A percentile compares a stretch with the other conserved stretches of the same genome.
phyloP scores from a whole-genome alignment of 2,329 filamentous ascomycete species.

The Escovopsis weberi region DNA sequence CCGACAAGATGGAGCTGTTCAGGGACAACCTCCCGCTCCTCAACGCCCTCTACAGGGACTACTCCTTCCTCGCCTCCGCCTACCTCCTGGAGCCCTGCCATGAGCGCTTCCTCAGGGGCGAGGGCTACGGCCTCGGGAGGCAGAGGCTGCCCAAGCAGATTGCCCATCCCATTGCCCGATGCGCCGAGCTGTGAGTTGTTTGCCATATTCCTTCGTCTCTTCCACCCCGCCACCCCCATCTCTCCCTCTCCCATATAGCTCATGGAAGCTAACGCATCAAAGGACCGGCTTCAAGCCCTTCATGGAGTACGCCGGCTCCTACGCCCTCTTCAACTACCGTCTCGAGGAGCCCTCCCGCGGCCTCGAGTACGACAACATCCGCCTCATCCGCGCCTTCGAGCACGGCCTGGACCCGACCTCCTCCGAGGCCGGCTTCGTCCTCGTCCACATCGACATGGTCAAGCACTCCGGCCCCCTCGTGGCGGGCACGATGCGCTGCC shows the following conservation, averaged over 20 bases:
- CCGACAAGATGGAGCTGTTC: slow-evolving; percentile 56
- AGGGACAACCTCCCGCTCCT: slow-evolving; percentile 60
- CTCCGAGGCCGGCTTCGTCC: slow-evolving; percentile 90
- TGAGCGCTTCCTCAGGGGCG: slow-evolving; percentile 53
- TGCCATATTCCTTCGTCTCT: neutral
- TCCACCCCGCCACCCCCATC: too few species aligned
- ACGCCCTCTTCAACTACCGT: slow-evolving; percentile 55
- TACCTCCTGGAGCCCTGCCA: slow-evolving; percentile 90
- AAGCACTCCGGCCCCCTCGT: slow-evolving; percentile 69
- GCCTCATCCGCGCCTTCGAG: slow-evolving; percentile 83
- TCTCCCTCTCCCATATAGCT: neutral
- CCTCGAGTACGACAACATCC: slow-evolving; percentile 52
- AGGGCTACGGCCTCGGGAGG: slow-evolving; percentile 64
- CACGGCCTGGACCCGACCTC: slow-evolving; percentile 72
- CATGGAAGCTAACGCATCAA: neutral
- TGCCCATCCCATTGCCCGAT: slow-evolving; percentile 67
- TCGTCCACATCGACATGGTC: slow-evolving; percentile 94
- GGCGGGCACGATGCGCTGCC: slow-evolving; percentile 51
- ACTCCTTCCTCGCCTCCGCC: slow-evolving; percentile 77
- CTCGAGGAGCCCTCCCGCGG: slow-evolving; percentile 40
- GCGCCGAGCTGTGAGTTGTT: slow-evolving; percentile 67
- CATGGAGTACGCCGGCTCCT: slow-evolving; percentile 68
- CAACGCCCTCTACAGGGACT: slow-evolving; percentile 82
- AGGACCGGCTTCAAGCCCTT: slow-evolving; percentile 71
- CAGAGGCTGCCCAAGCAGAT: slow-evolving; percentile 59